A percentile compares a stretch with the other conserved stretches of the same genome.
These are phyloP conservation scores for Vaccinium corymbosum DNA, from an alignment of 148 eudicot genomes.

Conservation along the genomic window DNA sequence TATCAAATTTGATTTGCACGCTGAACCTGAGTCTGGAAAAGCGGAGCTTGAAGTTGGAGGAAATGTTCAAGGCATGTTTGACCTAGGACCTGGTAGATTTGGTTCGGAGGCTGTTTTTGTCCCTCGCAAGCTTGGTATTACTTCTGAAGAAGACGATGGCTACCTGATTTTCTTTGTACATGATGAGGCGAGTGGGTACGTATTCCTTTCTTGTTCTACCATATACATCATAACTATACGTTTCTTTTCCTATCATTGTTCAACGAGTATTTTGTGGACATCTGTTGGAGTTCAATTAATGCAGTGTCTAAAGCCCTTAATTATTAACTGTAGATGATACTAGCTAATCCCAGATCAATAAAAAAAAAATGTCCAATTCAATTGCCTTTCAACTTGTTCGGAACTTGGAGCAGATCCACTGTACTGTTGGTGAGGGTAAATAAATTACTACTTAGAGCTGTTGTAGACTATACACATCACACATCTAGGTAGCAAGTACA, in stretches of 20 bases:
- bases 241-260: neutral
- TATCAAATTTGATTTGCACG: conserved; percentile 87
- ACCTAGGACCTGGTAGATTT: conserved; percentile 77
- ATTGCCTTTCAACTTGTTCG: too few relatives aligned
- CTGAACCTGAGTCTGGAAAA: conserved; percentile 66
- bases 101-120: conserved; percentile 97
- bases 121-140: conserved; percentile 60
- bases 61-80: conserved; percentile 68
- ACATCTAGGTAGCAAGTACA: neutral
- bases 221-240: too few relatives aligned
- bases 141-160: conserved; percentile 90
- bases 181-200: conserved; percentile 80
- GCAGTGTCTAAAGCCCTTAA: neutral
- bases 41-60: conserved; percentile 81
- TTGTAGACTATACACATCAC: neutral
- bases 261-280: neutral
- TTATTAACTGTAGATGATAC: too few relatives aligned
- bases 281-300: neutral
- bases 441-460: neutral
- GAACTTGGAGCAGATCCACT: too few relatives aligned
- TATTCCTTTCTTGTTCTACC: neutral
- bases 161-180: conserved; percentile 88
- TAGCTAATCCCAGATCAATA: neutral
- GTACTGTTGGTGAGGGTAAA: too few relatives aligned
- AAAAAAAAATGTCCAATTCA: neutral